Base-by-base conservation (phyloP, 2,329 filamentous ascomycete species). In the Torrubiella hemipterigena region DNA sequence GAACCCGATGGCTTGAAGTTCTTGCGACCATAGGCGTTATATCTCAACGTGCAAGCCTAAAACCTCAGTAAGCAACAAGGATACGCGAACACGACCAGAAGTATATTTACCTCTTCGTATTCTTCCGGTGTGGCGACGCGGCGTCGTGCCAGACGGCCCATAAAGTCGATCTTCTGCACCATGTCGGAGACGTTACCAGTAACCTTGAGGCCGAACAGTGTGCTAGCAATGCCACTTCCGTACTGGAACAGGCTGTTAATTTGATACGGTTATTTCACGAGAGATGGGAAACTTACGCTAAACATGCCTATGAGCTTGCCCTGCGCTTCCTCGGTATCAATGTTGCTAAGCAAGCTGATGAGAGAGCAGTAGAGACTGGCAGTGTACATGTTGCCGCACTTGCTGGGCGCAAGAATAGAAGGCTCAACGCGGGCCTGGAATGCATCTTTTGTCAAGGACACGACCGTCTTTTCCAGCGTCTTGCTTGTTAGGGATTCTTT, bases 1-100 rank as follows among this genome's bases (percentile, higher is more conserved):
- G 74, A 74, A 35, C 83, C 83, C 47, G 66, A 56, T 38, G 83
- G 83, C 41, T 63, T 73, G 61, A 73, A 91, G 63, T 74, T 63
- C 67, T 87, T 89, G 66, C 86, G 72, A 41, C 89, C 66, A 55
- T 91, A 83, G 33, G 82, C 83, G 58, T 85, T 72, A 62, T 91
- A 80, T 52, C 83, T 80, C 43, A 89, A 67, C 34, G 79, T 63
- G 61, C 83, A 89, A 69, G 86, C 80, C 74, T 82, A 61, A 50
- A n/a, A n/a, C n/a, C n/a, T n/a, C n/a, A n/a, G n/a, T n/a, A n/a
- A n/a, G n/a, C n/a, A n/a, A n/a, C n/a, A n/a, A n/a, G n/a, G n/a
- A n/a, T n/a, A n/a, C n/a, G n/a, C n/a, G n/a, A n/a, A n/a, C n/a
- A n/a, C n/a, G n/a, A n/a, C n/a, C n/a, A n/a, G n/a, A n/a, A n/a